Conservation (phyloP, 257 asterid genomes). For the Osmanthus fragrans region DNA sequence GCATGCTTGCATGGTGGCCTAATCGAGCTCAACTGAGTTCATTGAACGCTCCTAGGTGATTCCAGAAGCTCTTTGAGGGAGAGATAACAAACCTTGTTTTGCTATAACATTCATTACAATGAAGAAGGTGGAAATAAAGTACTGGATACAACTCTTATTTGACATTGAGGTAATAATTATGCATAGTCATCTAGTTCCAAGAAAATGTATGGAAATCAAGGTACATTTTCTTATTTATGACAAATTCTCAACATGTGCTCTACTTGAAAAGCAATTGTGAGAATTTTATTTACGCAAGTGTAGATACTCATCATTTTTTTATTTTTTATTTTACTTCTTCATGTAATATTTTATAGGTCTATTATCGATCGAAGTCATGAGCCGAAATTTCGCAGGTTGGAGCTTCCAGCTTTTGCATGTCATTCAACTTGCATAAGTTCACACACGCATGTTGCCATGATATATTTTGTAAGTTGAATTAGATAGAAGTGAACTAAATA, state of each 20-base stretch:
- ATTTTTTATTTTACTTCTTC: not conserved
- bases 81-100: conserved; percentile 34
- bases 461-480: not conserved
- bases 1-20: too few species aligned
- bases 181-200: not conserved
- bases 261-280: too few species aligned
- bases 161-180: not conserved
- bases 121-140: not conserved
- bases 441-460: not conserved
- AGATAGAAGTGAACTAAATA: not conserved
- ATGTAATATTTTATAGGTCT: not conserved
- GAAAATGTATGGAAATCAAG: not conserved
- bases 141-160: not conserved
- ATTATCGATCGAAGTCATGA: not conserved
- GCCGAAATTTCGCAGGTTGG: not conserved
- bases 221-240: too few species aligned
- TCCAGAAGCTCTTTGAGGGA: conserved; percentile 31
- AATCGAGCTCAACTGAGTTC: too few species aligned
- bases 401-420: not conserved
- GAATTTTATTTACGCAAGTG: too few species aligned
- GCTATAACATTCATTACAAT: not conserved
- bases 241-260: too few species aligned
- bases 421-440: not conserved
- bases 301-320: not conserved
- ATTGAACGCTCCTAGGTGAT: too few species aligned